Evolutionary conservation across 257 asterid species (phyloP).

Genomic region (Solanum peruvianum): DNA sequence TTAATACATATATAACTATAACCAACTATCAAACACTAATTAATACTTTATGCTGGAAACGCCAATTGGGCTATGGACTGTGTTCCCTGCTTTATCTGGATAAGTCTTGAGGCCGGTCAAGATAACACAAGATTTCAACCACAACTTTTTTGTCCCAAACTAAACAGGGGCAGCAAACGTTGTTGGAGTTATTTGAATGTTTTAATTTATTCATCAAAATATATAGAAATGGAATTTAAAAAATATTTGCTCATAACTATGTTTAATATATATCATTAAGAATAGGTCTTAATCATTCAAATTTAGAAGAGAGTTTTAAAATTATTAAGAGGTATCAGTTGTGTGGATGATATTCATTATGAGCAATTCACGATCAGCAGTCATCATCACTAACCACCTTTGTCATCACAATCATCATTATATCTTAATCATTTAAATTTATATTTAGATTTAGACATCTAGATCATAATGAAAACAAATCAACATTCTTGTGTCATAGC

Average conservation of each 20-base stretch:
- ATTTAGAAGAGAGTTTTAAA: no score
- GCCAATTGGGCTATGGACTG: not conserved
- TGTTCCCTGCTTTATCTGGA: not conserved
- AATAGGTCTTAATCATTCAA: not conserved
- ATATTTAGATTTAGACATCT: fast-evolving
- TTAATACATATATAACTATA: no score
- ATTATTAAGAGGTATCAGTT: not conserved
- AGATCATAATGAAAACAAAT: no score
- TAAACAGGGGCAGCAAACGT: not conserved
- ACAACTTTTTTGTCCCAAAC: not conserved
- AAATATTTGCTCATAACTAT: not conserved
- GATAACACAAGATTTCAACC: not conserved
- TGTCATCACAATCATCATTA: no score
- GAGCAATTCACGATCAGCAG: not conserved
- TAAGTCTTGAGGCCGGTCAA: not conserved
- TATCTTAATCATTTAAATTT: not conserved
- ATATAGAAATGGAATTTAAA: not conserved
- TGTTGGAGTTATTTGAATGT: not conserved
- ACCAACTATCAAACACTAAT: not conserved
- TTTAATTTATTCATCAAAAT: not conserved
- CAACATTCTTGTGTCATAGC: not conserved
- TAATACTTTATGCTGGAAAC: not conserved
- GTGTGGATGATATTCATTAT: not conserved
- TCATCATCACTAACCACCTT: no score
- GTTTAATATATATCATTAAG: not conserved